Conservation (phyloP, 805 yeast species). For the Candida insectalens region DNA sequence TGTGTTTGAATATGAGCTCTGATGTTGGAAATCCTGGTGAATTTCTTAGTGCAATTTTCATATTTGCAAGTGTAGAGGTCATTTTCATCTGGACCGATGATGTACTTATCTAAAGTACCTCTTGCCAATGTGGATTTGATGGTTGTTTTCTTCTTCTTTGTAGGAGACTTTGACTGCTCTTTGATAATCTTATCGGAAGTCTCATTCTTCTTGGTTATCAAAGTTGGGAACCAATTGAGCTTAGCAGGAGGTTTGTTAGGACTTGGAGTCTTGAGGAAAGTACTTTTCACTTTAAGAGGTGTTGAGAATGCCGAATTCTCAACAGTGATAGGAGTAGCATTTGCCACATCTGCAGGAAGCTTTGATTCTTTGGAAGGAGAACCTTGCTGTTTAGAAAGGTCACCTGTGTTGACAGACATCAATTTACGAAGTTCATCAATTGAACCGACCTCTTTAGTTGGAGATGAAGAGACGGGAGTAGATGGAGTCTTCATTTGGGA, state of each 20-base stretch:
- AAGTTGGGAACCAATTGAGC: constrained; percentile 25
- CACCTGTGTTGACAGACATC: background rate
- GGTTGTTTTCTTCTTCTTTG: constrained; percentile 35
- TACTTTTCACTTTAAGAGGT: constrained; percentile 19
- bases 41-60: constrained; percentile 61
- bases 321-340: constrained; percentile 1
- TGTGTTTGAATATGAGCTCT: constrained; percentile 97
- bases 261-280: constrained; percentile 20
- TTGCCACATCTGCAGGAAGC: background rate
- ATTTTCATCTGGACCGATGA: constrained; percentile 69
- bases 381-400: background rate
- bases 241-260: constrained; percentile 20
- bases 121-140: constrained; percentile 72
- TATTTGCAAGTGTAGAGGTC: constrained; percentile 67
- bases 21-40: constrained; percentile 83
- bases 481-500: background rate
- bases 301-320: constrained; percentile 12
- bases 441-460: constrained; percentile 3
- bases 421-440: constrained; percentile 3
- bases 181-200: constrained; percentile 20
- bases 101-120: constrained; percentile 78
- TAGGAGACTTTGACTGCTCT: constrained; percentile 35
- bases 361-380: background rate
- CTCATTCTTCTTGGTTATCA: constrained; percentile 22
- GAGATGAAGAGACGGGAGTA: background rate